Evolutionary conservation across 305 asterid genomes (phyloP).

Genomic region (Fraxinus baroniana): DNA sequence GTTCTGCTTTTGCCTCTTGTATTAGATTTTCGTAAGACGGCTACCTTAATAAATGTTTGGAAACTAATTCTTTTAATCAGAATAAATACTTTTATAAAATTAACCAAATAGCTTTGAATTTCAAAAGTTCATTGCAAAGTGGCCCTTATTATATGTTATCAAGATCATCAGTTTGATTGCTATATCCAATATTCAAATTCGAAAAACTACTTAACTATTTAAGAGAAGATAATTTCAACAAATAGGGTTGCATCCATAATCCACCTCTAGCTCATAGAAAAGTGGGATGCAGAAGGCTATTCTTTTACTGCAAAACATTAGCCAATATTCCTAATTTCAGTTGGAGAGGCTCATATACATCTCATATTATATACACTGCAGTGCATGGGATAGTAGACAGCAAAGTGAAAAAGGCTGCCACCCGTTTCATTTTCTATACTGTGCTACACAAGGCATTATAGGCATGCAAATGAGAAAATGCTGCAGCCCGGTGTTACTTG

Average conservation of each 20-base stretch:
- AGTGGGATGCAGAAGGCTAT: not conserved
- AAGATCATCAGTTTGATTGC: constrained; percentile 6
- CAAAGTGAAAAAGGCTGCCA: not conserved
- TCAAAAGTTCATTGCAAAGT: not conserved
- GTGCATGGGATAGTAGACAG: not conserved
- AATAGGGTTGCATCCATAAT: not conserved
- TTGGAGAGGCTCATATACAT: not conserved
- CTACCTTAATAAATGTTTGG: not conserved
- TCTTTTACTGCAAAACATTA: not conserved
- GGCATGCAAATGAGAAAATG: not conserved
- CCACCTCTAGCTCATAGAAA: not conserved
- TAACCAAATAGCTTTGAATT: not conserved
- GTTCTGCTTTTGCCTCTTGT: not conserved
- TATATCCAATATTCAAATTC: not conserved
- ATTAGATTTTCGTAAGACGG: not conserved
- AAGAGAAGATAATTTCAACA: not conserved
- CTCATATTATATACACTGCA: not conserved
- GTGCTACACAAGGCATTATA: not conserved
- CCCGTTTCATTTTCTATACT: not conserved
- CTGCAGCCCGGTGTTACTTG: not conserved
- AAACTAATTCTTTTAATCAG: not conserved
- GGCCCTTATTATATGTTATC: not conserved
- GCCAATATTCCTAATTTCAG: not conserved
- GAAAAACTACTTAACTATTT: not conserved
- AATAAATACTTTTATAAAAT: not conserved